These are phyloP conservation scores for Aspergillus kassunensis DNA, from an alignment of 495 filamentous ascomycete species.

Conservation along the genomic window DNA sequence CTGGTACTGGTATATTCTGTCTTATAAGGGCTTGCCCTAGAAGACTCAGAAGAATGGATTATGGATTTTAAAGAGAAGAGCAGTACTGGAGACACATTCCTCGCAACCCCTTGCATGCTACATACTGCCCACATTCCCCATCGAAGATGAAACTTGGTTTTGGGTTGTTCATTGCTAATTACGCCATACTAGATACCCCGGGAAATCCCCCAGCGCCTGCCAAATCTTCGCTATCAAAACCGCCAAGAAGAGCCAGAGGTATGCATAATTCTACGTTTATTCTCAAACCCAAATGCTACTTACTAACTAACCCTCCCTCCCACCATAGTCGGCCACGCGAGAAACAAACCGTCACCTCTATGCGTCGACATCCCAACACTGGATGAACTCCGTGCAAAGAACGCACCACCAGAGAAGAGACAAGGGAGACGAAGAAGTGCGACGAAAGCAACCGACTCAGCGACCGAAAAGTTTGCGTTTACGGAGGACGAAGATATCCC, in stretches of 20 bases:
- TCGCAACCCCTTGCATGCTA: conserved; percentile 14
- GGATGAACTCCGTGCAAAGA: no score
- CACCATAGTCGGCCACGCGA: background rate
- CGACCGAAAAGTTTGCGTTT: no score
- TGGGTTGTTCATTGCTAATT: conserved; percentile 2
- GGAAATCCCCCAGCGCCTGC: background rate
- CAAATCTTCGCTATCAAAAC: background rate
- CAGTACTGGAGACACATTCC: conserved; percentile 10
- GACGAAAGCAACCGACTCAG: no score
- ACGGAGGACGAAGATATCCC: no score
- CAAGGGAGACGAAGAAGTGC: no score
- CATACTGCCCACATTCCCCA: conserved; percentile 5
- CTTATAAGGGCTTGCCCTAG: background rate
- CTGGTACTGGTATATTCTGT: no score
- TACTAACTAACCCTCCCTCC: background rate
- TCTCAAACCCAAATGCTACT: background rate
- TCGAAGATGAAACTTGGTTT: background rate
- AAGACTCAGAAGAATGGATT: background rate
- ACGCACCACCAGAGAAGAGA: no score
- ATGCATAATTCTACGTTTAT: background rate
- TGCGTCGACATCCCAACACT: background rate
- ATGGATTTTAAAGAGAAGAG: background rate
- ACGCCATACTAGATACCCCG: background rate
- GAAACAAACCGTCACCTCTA: background rate
- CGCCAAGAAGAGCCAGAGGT: background rate